Evolutionary conservation across 305 asterid species (phyloP).

Genomic region (Plantago coronopus): DNA sequence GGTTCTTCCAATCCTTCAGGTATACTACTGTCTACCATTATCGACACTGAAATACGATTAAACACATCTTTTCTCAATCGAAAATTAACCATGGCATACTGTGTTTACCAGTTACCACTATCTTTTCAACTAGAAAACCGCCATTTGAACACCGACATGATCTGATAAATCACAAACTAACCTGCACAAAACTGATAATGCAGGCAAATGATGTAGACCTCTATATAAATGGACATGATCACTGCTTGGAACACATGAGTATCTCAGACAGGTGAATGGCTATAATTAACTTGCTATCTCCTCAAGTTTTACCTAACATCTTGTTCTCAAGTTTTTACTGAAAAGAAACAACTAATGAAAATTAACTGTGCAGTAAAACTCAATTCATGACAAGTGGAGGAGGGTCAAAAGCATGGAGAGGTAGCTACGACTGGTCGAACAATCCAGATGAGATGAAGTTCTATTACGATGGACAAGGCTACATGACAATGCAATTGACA

Average conservation of each 20-base stretch:
- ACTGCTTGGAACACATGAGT: slow-evolving; percentile 63
- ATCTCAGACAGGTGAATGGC: slow-evolving; percentile 45
- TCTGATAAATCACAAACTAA: no score
- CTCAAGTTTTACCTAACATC: no score
- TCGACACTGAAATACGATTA: neutral
- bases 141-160: no score
- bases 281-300: neutral
- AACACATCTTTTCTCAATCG: no score
- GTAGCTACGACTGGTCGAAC: slow-evolving; percentile 21
- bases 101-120: no score
- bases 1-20: slow-evolving; percentile 60
- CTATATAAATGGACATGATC: slow-evolving; percentile 77
- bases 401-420: slow-evolving; percentile 75
- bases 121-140: no score
- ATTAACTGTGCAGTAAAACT: slow-evolving; percentile 35
- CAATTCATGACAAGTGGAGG: slow-evolving; percentile 75
- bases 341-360: neutral
- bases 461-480: slow-evolving; percentile 74
- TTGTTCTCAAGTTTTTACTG: neutral
- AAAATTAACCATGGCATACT: no score
- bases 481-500: slow-evolving; percentile 55
- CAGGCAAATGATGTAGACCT: slow-evolving; percentile 65
- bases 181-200: neutral
- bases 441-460: slow-evolving; percentile 40
- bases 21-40: slow-evolving; percentile 17